Evolutionary conservation across 495 filamentous ascomycete genomes (phyloP), one percentile per base, ranked within the genome.

Genomic region (Neurospora discreta): DNA sequence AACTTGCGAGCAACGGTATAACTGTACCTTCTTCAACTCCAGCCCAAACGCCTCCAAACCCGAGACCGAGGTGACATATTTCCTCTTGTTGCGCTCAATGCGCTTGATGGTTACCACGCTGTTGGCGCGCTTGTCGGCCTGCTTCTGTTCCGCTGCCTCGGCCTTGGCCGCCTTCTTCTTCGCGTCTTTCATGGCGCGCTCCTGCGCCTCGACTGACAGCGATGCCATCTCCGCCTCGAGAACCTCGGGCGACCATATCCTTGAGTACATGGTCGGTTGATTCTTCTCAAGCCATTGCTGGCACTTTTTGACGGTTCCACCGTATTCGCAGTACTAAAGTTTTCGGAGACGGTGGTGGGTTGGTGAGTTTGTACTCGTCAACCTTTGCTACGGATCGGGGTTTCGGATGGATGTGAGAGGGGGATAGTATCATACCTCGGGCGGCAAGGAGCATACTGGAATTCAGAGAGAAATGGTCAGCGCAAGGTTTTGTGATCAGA

Each of bases 271-370:
- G 52, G 87, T 84, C 1, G 90, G 87, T 72, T 97, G 85, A 52
- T 87, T 84, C 65, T 91, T 89, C 76, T 93, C 86, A 13, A 99
- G 87, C 95, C 95, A 99, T 79, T 97, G 93, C 78, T 94, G 91
- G 81, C 95, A 99, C 84, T 97, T 98, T 82, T 93, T 96, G n/a
- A 91, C 89, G n/a, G 94, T 97, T 69, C 92, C 94, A 77, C 95
- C 95, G 81, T 97, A 98, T 82, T 98, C 96, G 83, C 95, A 99
- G 82, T 97, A 99, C 95, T 99, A 70, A 36, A 68, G 11, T n/a
- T n/a, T n/a, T 38, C 46, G 41, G 42, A 20, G 13, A 60, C 3
- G n/a, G 7, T 10, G 42, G 39, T 44, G 9, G 39, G 44, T 33
- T 69, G 44, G 16, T 43, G 30, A 6, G 52, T 67, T 40, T 33